Evolutionary conservation across 495 filamentous ascomycete genomes (phyloP), one percentile per base, ranked within the genome.

Genomic region (Amphirosellinia nigrospora): DNA sequence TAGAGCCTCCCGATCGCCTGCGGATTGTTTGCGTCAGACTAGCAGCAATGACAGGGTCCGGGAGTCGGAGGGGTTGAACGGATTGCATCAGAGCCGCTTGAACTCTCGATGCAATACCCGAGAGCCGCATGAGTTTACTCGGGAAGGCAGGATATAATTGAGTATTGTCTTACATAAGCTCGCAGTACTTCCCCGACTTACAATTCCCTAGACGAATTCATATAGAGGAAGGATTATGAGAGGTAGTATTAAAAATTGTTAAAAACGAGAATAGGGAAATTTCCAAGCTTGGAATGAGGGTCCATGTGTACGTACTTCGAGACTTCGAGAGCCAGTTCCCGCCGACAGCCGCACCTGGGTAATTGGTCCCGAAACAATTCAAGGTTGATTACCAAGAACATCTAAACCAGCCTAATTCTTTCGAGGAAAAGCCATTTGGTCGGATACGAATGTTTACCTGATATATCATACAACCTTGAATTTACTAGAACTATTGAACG

Each of bases 1-100:
- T 70, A 73, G 72, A 70, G 75, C 74, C 73, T 73, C 68, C 68
- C 68, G 59, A 58, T 70, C 32, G 68, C 48, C 68, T 70, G 68
- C 30, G 32, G 45, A 36, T 58, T 58, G 32, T 23, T 23, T 39
- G 32, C 60, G 48, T 60, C 68, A 64, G 46, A 21, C 58, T 39
- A 23, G 36, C 60, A 58, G 16, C 16, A 15, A 41, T 45, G 64
- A 56, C 38, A 56, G 48, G 48, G 68, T 11, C 68, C 68, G 68
- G 68, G 68, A 70, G 68, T 70, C 68, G 68, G 68, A 70, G 38
- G 60, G 34, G 60, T 62, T 36, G 28, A 19, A 26, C 34, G 59
- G 39, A 64, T 70, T 55, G 60, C 68, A 64, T 70, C 68, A 70
- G 59, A 64, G 60, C 59, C 68, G 60, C 39, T 48, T 64, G 60